A percentile compares a stretch with the other conserved stretches of the same genome.
Evolutionary conservation across 1,284 basidiomycete genomes (phyloP).

Genomic region (Cerrena zonata): DNA sequence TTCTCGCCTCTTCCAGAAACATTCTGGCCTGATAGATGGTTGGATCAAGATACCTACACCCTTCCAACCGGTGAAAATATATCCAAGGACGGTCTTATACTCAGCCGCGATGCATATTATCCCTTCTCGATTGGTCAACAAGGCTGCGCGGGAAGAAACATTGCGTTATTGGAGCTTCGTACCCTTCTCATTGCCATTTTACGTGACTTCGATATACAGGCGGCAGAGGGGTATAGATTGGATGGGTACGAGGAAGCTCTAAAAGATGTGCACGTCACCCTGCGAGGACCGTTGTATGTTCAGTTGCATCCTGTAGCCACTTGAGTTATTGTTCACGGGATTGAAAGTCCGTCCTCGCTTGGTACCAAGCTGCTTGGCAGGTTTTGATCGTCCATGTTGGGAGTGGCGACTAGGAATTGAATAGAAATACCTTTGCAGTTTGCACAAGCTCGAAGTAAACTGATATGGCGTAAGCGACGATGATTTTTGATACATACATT

Average conservation of each 20-base stretch:
- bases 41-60: constrained; percentile 17
- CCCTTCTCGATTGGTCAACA: constrained; percentile 20
- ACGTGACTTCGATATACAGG: constrained; percentile 18
- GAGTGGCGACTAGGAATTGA: too few species aligned
- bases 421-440: too few species aligned
- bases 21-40: constrained; percentile 42
- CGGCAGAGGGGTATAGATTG: constrained; percentile 10
- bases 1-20: constrained; percentile 37
- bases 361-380: too few species aligned
- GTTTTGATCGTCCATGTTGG: too few species aligned
- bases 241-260: constrained; percentile 15
- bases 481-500: too few species aligned
- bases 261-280: not conserved
- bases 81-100: constrained; percentile 7
- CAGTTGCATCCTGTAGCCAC: too few species aligned
- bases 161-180: constrained; percentile 23
- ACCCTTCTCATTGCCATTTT: constrained; percentile 17
- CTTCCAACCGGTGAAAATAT: constrained; percentile 13
- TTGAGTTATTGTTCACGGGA: too few species aligned
- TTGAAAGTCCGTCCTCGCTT: too few species aligned
- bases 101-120: constrained; percentile 17
- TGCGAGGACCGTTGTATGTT: not conserved
- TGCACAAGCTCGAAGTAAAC: too few species aligned
- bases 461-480: too few species aligned
- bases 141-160: constrained; percentile 24